phyloP scores from a whole-genome alignment of 148 eudicot genomes.

The Rhododendron williamsianum region DNA sequence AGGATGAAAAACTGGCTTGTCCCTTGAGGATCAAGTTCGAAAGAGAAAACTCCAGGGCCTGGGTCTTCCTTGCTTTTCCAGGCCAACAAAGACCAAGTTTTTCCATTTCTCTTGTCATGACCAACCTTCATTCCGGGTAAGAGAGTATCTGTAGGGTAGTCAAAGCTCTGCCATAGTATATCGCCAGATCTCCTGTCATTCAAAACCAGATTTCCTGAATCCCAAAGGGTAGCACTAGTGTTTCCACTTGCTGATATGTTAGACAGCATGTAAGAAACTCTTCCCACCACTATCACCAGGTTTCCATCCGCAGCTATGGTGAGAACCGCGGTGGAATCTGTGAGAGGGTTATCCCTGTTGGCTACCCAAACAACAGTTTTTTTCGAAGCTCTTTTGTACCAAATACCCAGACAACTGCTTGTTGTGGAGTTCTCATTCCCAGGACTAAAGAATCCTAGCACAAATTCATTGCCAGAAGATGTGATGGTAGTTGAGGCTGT shows the following conservation, averaged over 20 bases:
- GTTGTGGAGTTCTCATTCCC: constrained; percentile 4
- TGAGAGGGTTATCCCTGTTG: constrained; percentile 21
- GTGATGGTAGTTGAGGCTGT: not conserved
- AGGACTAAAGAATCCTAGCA: not conserved
- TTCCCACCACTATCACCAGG: constrained; percentile 15
- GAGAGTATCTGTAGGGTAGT: not conserved
- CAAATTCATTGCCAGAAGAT: not conserved
- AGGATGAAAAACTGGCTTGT: not conserved
- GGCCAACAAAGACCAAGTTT: not conserved
- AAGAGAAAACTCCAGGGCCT: constrained; percentile 10
- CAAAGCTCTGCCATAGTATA: not conserved
- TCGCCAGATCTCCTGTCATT: not conserved
- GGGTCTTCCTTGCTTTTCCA: constrained; percentile 19
- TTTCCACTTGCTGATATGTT: too few species aligned
- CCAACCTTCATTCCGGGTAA: not conserved
- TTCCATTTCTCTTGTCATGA: not conserved
- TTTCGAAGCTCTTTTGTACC: not conserved
- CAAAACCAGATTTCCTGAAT: not conserved
- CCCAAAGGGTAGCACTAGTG: too few species aligned
- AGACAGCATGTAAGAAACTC: too few species aligned
- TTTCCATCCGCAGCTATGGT: constrained; percentile 10
- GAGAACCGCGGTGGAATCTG: constrained; percentile 7
- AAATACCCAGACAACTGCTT: constrained; percentile 18
- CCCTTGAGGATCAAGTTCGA: not conserved
- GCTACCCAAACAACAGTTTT: constrained; percentile 7